Conservation (phyloP, 169 alveolate genomes). For the Eimeria brunetti region DNA sequence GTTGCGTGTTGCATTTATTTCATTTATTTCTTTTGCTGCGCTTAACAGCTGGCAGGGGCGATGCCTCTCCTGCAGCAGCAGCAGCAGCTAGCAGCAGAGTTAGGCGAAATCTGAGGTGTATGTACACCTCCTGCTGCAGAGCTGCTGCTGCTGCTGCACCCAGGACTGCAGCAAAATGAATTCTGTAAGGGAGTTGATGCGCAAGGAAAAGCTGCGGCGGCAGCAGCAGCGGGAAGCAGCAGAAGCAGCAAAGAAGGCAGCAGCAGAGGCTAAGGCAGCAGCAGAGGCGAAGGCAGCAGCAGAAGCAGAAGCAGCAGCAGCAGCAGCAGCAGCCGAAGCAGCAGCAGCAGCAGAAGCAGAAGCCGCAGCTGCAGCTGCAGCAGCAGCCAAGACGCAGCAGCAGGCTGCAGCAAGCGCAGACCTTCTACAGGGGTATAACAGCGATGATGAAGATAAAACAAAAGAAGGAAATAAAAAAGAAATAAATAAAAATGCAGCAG, state of each 20-base stretch:
- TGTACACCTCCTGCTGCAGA: background rate
- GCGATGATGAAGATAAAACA: background rate
- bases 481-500: background rate
- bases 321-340: constrained; percentile 1
- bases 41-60: constrained; percentile 6
- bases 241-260: background rate
- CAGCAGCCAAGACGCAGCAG: constrained; percentile 1
- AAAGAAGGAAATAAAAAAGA: background rate
- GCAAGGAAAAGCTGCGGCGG: background rate
- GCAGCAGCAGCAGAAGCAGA: background rate
- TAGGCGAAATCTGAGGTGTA: background rate
- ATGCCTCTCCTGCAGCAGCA: background rate
- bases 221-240: constrained; percentile 43
- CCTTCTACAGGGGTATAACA: constrained; percentile 8
- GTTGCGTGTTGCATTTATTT: background rate
- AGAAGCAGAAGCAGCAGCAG: background rate
- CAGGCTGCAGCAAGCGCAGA: background rate
- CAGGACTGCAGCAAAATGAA: background rate
- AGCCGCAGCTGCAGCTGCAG: constrained; percentile 3
- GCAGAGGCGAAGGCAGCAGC: background rate
- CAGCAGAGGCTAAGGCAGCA: background rate
- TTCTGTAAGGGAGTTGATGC: constrained; percentile 20
- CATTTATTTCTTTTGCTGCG: background rate
- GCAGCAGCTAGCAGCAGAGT: background rate
- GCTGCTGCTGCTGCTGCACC: no score